Conservation (phyloP, 345 rosid species). For the Iberis pinnata region DNA sequence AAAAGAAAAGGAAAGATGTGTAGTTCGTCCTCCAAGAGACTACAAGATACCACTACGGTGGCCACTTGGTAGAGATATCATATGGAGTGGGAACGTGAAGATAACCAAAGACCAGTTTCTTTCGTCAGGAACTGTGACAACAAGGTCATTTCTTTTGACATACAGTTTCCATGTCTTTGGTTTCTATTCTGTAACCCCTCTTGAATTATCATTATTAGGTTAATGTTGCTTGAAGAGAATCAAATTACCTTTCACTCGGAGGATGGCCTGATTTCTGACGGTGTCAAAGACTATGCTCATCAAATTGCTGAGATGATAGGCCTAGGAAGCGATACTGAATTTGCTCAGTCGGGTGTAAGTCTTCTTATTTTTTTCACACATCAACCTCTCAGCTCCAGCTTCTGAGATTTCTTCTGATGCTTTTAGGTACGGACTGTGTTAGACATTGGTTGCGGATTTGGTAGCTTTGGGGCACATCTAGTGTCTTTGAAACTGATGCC, state of each 20-base stretch:
- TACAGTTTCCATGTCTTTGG: constrained; percentile 2
- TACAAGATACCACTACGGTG: constrained; percentile 88
- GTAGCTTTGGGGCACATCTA: constrained; percentile 94
- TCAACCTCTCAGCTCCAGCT: constrained; percentile 14
- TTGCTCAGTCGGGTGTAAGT: constrained; percentile 91
- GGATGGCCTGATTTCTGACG: constrained; percentile 76
- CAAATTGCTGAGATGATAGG: constrained; percentile 98
- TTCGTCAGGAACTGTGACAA: constrained; percentile 93
- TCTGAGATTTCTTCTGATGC: constrained; percentile 6
- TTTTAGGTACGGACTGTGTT: constrained; percentile 65
- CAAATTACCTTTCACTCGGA: constrained; percentile 94
- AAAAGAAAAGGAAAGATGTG: constrained; percentile 44
- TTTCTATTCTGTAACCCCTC: no score
- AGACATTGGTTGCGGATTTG: constrained; percentile 97
- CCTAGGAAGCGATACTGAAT: constrained; percentile 80
- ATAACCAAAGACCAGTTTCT: constrained; percentile 94
- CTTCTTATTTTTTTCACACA: constrained; percentile 17
- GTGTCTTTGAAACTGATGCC: constrained; percentile 74
- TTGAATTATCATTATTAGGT: constrained; percentile 31
- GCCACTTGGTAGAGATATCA: constrained; percentile 93
- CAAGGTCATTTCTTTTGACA: constrained; percentile 47
- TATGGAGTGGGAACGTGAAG: constrained; percentile 96
- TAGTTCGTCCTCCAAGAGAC: constrained; percentile 89
- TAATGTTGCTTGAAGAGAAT: constrained; percentile 97
- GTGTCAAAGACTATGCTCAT: constrained; percentile 91